Conservation (phyloP, 1,284 basidiomycete genomes). For the Tylopilus sp. region DNA sequence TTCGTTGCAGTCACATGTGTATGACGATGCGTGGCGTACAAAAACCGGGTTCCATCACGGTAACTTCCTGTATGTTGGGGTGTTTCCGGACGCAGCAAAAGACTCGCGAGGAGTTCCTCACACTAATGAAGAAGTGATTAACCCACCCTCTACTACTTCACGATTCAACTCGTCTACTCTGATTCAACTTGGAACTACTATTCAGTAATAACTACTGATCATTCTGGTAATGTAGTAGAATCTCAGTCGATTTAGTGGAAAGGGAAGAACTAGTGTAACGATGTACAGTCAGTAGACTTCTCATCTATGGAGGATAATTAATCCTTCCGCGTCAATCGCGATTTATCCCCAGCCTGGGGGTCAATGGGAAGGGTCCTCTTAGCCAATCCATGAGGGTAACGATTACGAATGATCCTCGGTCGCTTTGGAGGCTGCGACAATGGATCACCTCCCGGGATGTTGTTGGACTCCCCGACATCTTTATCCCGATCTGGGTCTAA, state of each 20-base stretch:
- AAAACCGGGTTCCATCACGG: conserved; percentile 94
- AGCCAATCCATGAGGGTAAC: conserved; percentile 49
- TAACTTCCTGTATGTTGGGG: conserved; percentile 99
- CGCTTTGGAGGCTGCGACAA: conserved; percentile 42
- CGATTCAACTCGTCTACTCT: conserved; percentile 41
- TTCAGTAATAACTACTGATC: conserved; percentile 19
- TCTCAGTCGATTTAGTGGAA: conserved; percentile 14
- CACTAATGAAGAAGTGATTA: conserved; percentile 62
- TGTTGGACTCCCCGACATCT: conserved; percentile 31
- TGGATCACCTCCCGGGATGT: conserved; percentile 19
- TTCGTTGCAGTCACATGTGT: conserved; percentile 82
- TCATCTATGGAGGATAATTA: conserved; percentile 22
- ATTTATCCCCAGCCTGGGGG: conserved; percentile 55
- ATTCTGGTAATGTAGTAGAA: conserved; percentile 23
- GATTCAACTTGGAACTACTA: conserved; percentile 37
- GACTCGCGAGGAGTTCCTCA: conserved; percentile 93
- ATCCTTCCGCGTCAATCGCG: conserved; percentile 50
- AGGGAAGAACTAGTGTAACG: conserved; percentile 23
- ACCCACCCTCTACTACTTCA: conserved; percentile 14
- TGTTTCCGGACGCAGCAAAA: conserved; percentile 97
- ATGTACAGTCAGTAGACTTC: conserved; percentile 17
- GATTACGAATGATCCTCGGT: conserved; percentile 47
- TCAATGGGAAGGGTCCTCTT: conserved; percentile 62
- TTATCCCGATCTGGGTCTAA: conserved; percentile 36
- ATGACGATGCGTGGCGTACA: conserved; percentile 99